phyloP scores from a whole-genome alignment of 192 early-diverging fungal genomes.

The Geosiphon pyriformis region DNA sequence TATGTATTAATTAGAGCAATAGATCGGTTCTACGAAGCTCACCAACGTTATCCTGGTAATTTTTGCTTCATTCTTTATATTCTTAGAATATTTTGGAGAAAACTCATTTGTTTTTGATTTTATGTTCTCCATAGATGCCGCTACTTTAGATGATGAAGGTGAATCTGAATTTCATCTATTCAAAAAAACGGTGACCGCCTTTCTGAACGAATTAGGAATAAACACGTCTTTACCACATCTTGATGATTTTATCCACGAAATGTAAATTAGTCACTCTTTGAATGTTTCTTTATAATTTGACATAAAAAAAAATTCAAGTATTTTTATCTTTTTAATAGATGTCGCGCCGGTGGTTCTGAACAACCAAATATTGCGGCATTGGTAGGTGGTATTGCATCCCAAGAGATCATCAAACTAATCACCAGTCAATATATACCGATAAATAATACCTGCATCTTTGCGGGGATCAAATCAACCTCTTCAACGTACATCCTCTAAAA shows the following conservation, averaged over 20 bases:
- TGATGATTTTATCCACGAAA: conserved; percentile 60
- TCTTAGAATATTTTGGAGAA: background rate
- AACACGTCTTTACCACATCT: conserved; percentile 27
- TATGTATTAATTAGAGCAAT: conserved; percentile 65
- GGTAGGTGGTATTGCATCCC: conserved; percentile 83
- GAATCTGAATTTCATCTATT: conserved; percentile 30
- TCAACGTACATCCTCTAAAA: conserved; percentile 37
- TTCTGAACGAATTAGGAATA: conserved; percentile 43
- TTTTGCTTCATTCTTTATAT: background rate
- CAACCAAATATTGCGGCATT: conserved; percentile 82
- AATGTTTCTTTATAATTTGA: too few species aligned
- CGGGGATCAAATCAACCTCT: conserved; percentile 66
- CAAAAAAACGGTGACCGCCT: conserved; percentile 37
- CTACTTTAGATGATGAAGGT: conserved; percentile 39
- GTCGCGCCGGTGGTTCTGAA: conserved; percentile 66
- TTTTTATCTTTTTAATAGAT: conserved; percentile 29
- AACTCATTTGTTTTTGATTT: background rate
- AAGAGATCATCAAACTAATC: conserved; percentile 93
- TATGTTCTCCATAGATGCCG: conserved; percentile 6
- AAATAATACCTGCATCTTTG: conserved; percentile 80
- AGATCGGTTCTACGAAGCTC: conserved; percentile 52
- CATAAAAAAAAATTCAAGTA: too few species aligned
- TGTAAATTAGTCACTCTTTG: conserved; percentile 41
- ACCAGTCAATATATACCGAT: conserved; percentile 93
- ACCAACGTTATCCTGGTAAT: conserved; percentile 60